Evolutionary conservation across 768 basidiomycete genomes (phyloP), one percentile per base, ranked within the genome.

Genomic region (Daedaleopsis sinensis): DNA sequence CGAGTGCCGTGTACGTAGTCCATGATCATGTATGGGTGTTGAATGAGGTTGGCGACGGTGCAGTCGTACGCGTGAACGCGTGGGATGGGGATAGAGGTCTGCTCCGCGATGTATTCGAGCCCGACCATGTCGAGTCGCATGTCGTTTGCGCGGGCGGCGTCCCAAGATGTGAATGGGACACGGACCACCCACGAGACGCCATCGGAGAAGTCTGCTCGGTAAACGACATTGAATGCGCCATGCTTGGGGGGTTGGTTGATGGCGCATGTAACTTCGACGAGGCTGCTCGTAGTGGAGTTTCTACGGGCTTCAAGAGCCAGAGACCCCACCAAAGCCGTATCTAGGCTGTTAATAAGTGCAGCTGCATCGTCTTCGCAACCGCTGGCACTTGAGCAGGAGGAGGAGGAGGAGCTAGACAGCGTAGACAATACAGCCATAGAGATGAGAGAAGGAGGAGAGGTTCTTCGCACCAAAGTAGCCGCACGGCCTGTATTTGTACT

Each of bases 171-270:
- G 44, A 6, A 21, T 9, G 44, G n/a, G 18, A 46, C 21, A 10
- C 44, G 44, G n/a, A 46, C n/a, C 5, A 21, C 21, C 21, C 47
- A 19, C 13, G 38, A 21, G 56, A 46, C 15, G 4, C 44, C 58
- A 37, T 59, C 58, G 1, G 37, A 59, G 43, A 59, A 59, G 3
- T 27, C 6, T 7, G 49, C 8, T 11, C 54, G 46, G 21, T 39
- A 55, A 5, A 54, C 52, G 37, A 59, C 44, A 38, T 59, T 59
- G 52, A 27, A 55, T 19, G 44, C 13, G 5, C 52, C 58, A 13
- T 37, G 21, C 11, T 21, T 48, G 7, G 58, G 58, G 15, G 52
- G 52, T 2, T 43, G 2, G 10, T 39, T 12, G 3, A 49, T 52
- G n/a, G 21, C 13, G 37, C 52, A 59, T 32, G 27, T 32, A 3